Percentiles rank a stretch among this genome's conserved stretches.
Evolutionary conservation across 139 green algal species (phyloP).

Genomic region (Chlamydomonas eustigma): DNA sequence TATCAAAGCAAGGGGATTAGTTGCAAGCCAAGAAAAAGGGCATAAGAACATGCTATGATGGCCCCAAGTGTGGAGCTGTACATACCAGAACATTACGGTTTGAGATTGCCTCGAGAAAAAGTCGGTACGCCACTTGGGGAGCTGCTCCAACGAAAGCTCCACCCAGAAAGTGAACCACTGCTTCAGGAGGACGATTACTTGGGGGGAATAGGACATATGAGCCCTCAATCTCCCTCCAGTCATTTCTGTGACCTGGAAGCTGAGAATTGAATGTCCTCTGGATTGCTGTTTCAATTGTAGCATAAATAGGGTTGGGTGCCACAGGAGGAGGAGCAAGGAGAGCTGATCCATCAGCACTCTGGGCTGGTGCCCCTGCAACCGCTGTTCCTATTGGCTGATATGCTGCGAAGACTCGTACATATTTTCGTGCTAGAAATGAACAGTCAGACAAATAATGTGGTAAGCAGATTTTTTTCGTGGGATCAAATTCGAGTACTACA

Average conservation of each 20-base stretch:
- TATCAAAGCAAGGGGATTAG: no score
- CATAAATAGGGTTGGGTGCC: slow-evolving; percentile 13
- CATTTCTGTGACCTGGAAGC: slow-evolving; percentile 35
- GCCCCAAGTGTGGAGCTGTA: no score
- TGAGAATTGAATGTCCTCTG: slow-evolving; percentile 33
- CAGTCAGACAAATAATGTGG: no score
- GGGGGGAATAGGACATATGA: slow-evolving; percentile 68
- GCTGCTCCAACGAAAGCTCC: slow-evolving; percentile 89
- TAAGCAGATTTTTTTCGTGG: no score
- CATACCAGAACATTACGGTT: slow-evolving; percentile 58
- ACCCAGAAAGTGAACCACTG: slow-evolving; percentile 86
- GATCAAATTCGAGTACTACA: no score
- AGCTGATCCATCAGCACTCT: neutral
- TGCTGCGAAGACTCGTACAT: no score
- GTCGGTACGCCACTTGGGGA: slow-evolving; percentile 51
- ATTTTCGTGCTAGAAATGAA: no score
- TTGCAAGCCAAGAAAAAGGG: no score
- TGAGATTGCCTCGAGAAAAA: slow-evolving; percentile 75
- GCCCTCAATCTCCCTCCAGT: slow-evolving; percentile 59
- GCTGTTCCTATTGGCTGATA: slow-evolving; percentile 6
- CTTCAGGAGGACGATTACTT: slow-evolving; percentile 25
- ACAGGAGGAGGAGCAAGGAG: neutral
- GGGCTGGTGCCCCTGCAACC: neutral
- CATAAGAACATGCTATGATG: no score
- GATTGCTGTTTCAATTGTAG: slow-evolving; percentile 31